These are phyloP conservation scores for Pharus latifolius DNA, from an alignment of 176 grass and related monocot species.

Conservation along the genomic window DNA sequence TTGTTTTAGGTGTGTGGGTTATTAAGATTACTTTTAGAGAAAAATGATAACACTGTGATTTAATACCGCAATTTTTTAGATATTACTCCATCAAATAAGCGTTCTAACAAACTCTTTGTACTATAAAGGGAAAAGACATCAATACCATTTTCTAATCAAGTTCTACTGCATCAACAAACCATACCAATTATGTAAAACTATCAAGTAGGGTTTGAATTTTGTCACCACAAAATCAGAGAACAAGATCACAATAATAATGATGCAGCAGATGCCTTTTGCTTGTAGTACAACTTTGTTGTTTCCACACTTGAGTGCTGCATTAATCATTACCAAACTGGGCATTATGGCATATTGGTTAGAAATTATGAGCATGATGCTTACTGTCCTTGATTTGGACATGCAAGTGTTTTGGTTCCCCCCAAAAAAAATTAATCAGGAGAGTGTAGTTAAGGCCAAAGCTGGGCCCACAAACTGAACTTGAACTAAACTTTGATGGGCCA, in stretches of 20 bases:
- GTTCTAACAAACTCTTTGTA: neutral
- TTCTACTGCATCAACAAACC: neutral
- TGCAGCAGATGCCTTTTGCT: too few relatives aligned
- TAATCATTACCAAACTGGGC: too few relatives aligned
- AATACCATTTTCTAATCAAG: neutral
- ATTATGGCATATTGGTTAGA: too few relatives aligned
- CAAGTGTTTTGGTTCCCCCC: neutral
- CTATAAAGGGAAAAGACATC: neutral
- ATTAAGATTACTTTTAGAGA: too few relatives aligned
- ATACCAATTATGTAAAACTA: neutral
- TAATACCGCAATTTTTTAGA: too few relatives aligned
- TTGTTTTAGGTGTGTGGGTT: too few relatives aligned
- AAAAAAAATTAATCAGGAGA: neutral
- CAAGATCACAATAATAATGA: neutral
- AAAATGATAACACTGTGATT: too few relatives aligned
- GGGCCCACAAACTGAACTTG: neutral
- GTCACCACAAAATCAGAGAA: neutral
- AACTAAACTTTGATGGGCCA: neutral
- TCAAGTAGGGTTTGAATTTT: neutral
- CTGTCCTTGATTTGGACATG: too few relatives aligned
- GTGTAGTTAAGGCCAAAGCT: neutral
- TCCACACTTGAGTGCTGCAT: too few relatives aligned
- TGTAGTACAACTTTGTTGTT: too few relatives aligned
- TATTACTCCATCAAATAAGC: too few relatives aligned
- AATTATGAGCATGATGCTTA: neutral